Conservation (phyloP, 441 rosid species). For the Populus hybrid region DNA sequence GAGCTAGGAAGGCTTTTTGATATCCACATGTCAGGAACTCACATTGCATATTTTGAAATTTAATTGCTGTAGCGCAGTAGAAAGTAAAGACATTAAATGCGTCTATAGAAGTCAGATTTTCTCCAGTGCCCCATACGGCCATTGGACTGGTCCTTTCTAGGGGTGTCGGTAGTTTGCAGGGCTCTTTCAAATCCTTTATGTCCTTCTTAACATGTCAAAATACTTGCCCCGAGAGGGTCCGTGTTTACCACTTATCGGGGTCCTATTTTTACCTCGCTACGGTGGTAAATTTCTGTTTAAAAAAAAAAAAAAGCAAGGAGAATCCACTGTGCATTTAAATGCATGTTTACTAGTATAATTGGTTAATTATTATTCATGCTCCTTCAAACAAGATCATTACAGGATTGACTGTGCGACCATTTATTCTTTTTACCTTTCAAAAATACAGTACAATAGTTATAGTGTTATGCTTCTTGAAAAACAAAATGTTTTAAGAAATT, state of each 20-base stretch:
- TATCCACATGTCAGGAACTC: neutral
- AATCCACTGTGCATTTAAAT: no score
- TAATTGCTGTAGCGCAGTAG: conserved; percentile 5
- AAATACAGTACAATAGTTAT: no score
- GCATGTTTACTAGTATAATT: no score
- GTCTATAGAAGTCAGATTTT: neutral
- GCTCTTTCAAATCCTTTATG: neutral
- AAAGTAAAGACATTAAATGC: conserved; percentile 3
- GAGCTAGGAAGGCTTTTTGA: neutral
- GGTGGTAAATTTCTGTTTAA: neutral
- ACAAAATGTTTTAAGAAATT: no score
- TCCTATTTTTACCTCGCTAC: neutral
- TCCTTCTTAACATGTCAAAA: neutral
- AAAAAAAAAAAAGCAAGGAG: no score
- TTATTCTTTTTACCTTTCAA: no score
- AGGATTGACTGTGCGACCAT: no score
- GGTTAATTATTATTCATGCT: no score
- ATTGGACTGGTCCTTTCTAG: conserved; percentile 8
- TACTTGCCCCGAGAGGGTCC: neutral
- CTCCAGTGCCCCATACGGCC: conserved; percentile 16
- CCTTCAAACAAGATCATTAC: no score
- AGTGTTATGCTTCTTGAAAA: no score
- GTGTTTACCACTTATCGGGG: neutral
- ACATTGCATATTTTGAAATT: neutral
- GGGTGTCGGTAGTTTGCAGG: conserved; percentile 18